Evolutionary conservation across 768 basidiomycete genomes (phyloP), one percentile per base, ranked within the genome.

Genomic region (Crepidotus variabilis): DNA sequence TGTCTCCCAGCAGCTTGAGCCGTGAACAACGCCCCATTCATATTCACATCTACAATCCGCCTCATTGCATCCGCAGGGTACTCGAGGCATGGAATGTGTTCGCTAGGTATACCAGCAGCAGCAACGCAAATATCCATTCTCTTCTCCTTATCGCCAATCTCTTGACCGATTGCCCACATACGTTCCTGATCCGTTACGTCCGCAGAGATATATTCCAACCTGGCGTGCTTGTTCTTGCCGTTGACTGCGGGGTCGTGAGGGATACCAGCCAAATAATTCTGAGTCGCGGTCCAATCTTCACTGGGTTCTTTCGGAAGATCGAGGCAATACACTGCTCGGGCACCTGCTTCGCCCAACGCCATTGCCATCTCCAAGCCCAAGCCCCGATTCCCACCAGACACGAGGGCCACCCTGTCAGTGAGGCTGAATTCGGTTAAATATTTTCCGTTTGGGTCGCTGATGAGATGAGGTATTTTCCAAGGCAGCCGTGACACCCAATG

Each of bases 341-440:
- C 87, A 33, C 90, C 90, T 13, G 82, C 85, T 71, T 92, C 90
- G 45, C 80, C 80, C 43, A 92, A 72, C 3, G 85, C 82, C 53
- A 91, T 72, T 34, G 88, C 88, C 85, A 88, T 87, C 72, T 93
- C 91, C n/a, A 93, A 81, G 2, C 91, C 91, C 14, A 92, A 79
- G 0, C 90, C 86, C 32, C 86, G 72, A 58, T 85, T 82, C 0
- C 78, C 86, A 5, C 86, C 86, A 0, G 86, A 82, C 24, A 88
- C 82, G 45, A 87, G 74, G 8, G 75, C 83, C 3, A 86, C 83
- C 1, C 83, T 78, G 54, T 80, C 81, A 11, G 69, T 72, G 35
- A 87, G 75, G 0, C 79, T 77, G 68, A 84, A 86, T 59, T 85
- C 83, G 49, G 79, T 78, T n/a, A 61, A 83, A 79, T 20, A 86